These are phyloP conservation scores for Lasiodiplodia sp. DNA, from an alignment of 2,329 filamentous ascomycete genomes.

Conservation along the genomic window DNA sequence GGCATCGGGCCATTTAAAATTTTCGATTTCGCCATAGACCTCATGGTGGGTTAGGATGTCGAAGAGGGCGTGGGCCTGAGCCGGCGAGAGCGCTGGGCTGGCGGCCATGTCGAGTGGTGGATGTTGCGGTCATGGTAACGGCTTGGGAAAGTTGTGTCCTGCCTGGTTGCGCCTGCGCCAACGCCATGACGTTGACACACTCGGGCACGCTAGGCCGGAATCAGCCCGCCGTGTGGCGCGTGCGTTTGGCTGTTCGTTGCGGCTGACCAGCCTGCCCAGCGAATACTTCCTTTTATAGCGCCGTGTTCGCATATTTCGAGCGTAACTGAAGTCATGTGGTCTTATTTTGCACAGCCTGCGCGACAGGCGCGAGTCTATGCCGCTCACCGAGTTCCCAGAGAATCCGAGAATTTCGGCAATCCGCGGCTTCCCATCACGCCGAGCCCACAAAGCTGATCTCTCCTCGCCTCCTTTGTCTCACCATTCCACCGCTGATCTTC, in stretches of 20 bases:
- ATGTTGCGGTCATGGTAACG: background rate
- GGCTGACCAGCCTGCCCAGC: background rate
- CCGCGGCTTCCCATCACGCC: slow-evolving; percentile 1
- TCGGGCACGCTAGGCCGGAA: slow-evolving; percentile 6
- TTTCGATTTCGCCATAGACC: slow-evolving; percentile 71
- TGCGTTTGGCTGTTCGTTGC: background rate
- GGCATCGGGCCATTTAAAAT: slow-evolving; percentile 70
- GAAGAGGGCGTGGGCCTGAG: slow-evolving; percentile 59
- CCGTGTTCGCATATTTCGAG: background rate
- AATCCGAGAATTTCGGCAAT: background rate
- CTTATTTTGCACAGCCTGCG: background rate
- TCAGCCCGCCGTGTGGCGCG: slow-evolving; percentile 5
- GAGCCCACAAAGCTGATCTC: background rate
- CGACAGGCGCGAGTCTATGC: background rate
- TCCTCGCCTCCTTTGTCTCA: slow-evolving; percentile 7
- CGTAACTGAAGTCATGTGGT: background rate
- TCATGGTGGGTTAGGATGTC: slow-evolving; percentile 63
- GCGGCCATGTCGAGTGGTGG: slow-evolving; percentile 8
- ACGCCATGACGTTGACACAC: slow-evolving; percentile 21
- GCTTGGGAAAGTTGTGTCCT: slow-evolving; percentile 3
- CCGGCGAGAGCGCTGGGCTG: slow-evolving; percentile 47
- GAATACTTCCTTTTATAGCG: background rate
- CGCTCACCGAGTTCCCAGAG: background rate
- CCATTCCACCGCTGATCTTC: background rate
- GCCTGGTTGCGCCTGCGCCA: slow-evolving; percentile 3